Percentiles rank a stretch among this genome's conserved stretches.
These are phyloP conservation scores for Acer campestre DNA, from an alignment of 345 rosid species.

Conservation along the genomic window DNA sequence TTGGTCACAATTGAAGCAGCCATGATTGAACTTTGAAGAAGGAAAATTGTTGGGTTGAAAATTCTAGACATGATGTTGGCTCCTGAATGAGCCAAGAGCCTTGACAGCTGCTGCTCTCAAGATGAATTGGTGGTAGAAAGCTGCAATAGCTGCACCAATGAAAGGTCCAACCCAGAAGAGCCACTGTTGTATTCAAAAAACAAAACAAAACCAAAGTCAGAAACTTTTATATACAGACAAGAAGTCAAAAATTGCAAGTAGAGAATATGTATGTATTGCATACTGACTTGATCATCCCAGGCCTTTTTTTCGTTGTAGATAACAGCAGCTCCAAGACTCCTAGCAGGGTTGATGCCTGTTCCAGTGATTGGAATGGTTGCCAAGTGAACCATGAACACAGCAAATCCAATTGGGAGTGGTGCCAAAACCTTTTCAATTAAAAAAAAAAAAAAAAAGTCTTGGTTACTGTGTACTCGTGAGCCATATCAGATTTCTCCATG, in stretches of 20 bases:
- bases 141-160: slow-evolving; percentile 83
- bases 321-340: slow-evolving; percentile 86
- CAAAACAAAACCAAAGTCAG: background rate
- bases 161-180: slow-evolving; percentile 93
- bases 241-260: background rate
- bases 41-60: slow-evolving; percentile 4
- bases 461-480: background rate
- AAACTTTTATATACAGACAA: background rate
- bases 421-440: slow-evolving; percentile 59
- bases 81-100: slow-evolving; percentile 88
- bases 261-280: background rate
- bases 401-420: slow-evolving; percentile 86
- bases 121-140: slow-evolving; percentile 84
- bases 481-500: background rate
- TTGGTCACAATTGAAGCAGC: background rate
- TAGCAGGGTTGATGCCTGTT: slow-evolving; percentile 88
- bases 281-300: slow-evolving; percentile 77
- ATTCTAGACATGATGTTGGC: slow-evolving; percentile 56
- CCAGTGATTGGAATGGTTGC: slow-evolving; percentile 92
- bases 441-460: background rate
- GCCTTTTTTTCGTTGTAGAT: slow-evolving; percentile 53
- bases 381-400: slow-evolving; percentile 92
- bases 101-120: slow-evolving; percentile 79
- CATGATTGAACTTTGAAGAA: background rate
- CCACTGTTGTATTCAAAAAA: slow-evolving; percentile 49